A percentile compares a stretch with the other conserved stretches of the same genome.
Evolutionary conservation across 768 basidiomycete genomes (phyloP).

Genomic region (Coprinellus aureogranulatus): DNA sequence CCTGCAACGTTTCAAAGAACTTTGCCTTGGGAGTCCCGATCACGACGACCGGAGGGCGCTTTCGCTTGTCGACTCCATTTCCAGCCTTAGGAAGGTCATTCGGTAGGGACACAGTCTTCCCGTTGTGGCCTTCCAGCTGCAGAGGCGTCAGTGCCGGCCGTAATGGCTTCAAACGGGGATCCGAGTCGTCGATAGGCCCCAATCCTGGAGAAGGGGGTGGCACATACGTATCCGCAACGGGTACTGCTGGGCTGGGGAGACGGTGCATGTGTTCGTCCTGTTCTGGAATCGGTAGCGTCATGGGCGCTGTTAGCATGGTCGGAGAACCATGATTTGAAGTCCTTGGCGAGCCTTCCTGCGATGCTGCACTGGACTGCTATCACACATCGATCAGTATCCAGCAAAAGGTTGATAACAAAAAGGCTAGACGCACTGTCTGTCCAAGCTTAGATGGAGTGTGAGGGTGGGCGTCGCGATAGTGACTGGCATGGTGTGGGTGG

Average conservation of each 20-base stretch:
- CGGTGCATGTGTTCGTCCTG: slow-evolving; percentile 1
- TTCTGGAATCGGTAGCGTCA: slow-evolving; percentile 3
- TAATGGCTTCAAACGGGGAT: not conserved
- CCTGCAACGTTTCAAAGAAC: slow-evolving; percentile 56
- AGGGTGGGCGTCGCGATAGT: slow-evolving; percentile 23
- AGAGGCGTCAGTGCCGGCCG: slow-evolving; percentile 1
- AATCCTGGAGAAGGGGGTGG: slow-evolving; percentile 1
- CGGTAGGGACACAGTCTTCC: not conserved
- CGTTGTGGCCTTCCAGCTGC: slow-evolving; percentile 3
- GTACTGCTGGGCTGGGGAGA: not conserved
- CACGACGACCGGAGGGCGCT: slow-evolving; percentile 14
- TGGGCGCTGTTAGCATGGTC: not conserved
- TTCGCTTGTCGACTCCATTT: not conserved
- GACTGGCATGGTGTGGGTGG: slow-evolving; percentile 25
- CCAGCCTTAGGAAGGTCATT: slow-evolving; percentile 11
- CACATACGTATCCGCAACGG: not conserved
- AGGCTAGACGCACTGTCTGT: slow-evolving; percentile 35
- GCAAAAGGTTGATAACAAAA: no score
- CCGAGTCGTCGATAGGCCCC: slow-evolving; percentile 1
- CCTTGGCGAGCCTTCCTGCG: slow-evolving; percentile 12
- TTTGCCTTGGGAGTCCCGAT: slow-evolving; percentile 39
- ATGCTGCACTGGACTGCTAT: not conserved
- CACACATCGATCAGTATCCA: no score
- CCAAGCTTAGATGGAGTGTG: slow-evolving; percentile 37
- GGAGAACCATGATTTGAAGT: slow-evolving; percentile 8